Base-by-base conservation (phyloP, 306 rosid species). In the Lathyrus oleraceus region DNA sequence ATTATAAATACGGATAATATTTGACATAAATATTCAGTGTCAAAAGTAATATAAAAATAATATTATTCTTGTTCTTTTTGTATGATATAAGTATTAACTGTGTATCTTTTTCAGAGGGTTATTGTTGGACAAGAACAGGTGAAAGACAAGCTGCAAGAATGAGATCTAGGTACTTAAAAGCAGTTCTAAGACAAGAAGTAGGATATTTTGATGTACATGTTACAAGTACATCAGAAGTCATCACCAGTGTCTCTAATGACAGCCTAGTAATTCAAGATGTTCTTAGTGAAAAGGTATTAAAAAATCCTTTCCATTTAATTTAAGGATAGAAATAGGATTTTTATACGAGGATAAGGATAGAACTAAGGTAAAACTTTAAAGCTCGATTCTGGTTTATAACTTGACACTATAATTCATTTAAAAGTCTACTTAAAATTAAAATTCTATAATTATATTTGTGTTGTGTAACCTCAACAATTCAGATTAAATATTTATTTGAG, bases 41-140 rank as follows among this genome's bases (percentile, higher is more conserved):
- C n/a, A n/a, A n/a, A n/a, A n/a, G n/a, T n/a, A n/a, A n/a, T n/a
- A n/a, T n/a, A n/a, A n/a, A n/a, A 25, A 2, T 0, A 25, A 3
- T 4, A 25, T 2, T 25, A 25, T 25, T 25, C 4, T 53, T 53
- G 9, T 68, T 62, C 7, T 59, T 14, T 21, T 12, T 12, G 6
- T 7, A 54, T 59, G 10, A 48, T 32, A 38, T 6, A 23, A 66
- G 20, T 8, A 11, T 45, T 54, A 59, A 32, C 62, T 63, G 0
- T 16, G 25, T 59, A 2, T 9, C 5, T 65, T 19, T 14, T 53
- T 52, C 1, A 93, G 97, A 90, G 87, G 98, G 98, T 3, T 94
- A 87, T 75, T 90, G 96, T 43, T 94, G 98, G 98, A 90, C 98
- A 58, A 87, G 98, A 87, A 94, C 98, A 4, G 96, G 96, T 0